phyloP scores from a whole-genome alignment of 2,329 filamentous ascomycete species.

The Mariannaea sp. region DNA sequence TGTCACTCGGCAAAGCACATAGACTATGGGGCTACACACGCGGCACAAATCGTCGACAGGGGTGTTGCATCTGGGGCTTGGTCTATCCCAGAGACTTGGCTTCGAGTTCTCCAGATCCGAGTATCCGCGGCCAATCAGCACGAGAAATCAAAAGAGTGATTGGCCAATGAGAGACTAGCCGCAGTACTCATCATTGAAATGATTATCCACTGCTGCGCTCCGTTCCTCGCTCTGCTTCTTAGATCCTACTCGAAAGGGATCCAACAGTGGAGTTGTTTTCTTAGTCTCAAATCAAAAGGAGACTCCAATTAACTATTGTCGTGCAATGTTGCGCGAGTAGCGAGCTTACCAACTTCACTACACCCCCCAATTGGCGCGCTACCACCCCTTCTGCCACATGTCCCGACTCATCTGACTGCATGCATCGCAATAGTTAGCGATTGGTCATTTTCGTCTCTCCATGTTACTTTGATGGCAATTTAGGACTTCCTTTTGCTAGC shows the following conservation, averaged over 20 bases:
- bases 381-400: too few species aligned
- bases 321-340: too few species aligned
- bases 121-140: conserved; percentile 23
- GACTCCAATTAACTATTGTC: too few species aligned
- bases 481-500: conserved; percentile 1
- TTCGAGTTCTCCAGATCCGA: conserved; percentile 37
- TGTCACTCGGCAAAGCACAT: not conserved
- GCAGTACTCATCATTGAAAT: conserved; percentile 11
- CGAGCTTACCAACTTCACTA: too few species aligned
- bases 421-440: not conserved
- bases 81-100: conserved; percentile 32
- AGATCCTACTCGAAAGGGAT: not conserved
- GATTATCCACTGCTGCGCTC: conserved; percentile 19
- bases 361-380: too few species aligned
- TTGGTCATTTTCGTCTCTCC: not conserved
- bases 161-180: conserved; percentile 28
- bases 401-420: too few species aligned
- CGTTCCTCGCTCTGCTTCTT: not conserved
- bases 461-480: not conserved
- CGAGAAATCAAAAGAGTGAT: conserved; percentile 15
- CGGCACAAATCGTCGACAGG: conserved; percentile 12
- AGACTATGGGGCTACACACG: too few species aligned
- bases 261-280: too few species aligned
- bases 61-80: conserved; percentile 22
- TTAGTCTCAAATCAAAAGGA: too few species aligned